Percentiles rank a stretch among this genome's conserved stretches.
These are phyloP conservation scores for Blastobotrys serpentis DNA, from an alignment of 1,139 yeast species.

Conservation along the genomic window DNA sequence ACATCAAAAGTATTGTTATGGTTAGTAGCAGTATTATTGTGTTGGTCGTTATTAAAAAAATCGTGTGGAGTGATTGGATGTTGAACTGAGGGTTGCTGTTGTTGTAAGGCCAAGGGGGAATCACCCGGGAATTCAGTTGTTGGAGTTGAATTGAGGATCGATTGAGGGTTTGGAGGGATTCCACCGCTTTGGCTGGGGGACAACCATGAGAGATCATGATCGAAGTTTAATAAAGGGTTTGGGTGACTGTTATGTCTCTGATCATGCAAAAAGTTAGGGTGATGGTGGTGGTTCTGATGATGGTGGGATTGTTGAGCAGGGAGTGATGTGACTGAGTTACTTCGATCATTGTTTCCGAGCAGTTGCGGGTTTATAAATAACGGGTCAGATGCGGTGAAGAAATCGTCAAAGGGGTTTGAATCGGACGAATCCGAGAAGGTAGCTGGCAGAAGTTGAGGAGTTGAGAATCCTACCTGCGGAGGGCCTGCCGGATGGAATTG, in stretches of 20 bases:
- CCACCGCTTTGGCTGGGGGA: constrained; percentile 5
- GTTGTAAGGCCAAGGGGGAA: constrained; percentile 3
- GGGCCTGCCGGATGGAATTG: constrained; percentile 43
- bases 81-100: background rate
- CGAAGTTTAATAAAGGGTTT: constrained; percentile 12
- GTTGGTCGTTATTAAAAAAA: constrained; percentile 5
- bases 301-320: constrained; percentile 2
- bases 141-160: constrained; percentile 17
- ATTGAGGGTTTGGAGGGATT: constrained; percentile 26
- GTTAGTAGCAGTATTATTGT: constrained; percentile 12
- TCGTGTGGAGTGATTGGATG: constrained; percentile 5
- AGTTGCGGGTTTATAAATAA: constrained; percentile 39
- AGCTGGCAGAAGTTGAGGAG: constrained; percentile 61
- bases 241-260: constrained; percentile 17
- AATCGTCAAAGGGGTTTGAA: constrained; percentile 28
- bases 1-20: constrained; percentile 5
- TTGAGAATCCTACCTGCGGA: constrained; percentile 70
- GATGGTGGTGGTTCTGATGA: constrained; percentile 15
- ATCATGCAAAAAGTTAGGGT: constrained; percentile 15
- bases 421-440: constrained; percentile 25
- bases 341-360: constrained; percentile 21
- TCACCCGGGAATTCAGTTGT: constrained; percentile 11
- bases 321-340: constrained; percentile 7
- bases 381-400: constrained; percentile 30
- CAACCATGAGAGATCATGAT: constrained; percentile 26